phyloP scores from a whole-genome alignment of 768 basidiomycete species.

The Hypsizygus marmoreus region DNA sequence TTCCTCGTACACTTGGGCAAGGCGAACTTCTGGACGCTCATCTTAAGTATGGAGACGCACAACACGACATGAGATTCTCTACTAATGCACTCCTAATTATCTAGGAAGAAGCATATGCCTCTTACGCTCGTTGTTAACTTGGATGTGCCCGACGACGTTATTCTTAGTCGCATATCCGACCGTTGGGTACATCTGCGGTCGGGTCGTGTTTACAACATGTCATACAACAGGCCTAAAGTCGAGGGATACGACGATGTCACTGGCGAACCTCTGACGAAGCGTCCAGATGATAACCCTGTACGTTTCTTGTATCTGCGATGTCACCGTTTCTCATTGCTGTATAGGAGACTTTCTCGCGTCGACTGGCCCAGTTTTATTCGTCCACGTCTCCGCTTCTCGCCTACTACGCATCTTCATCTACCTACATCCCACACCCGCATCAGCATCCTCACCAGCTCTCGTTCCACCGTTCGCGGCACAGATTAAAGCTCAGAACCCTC shows the following conservation, averaged over 20 bases:
- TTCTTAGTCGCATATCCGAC: conserved; percentile 84
- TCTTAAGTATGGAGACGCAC: conserved; percentile 53
- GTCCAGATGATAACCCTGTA: conserved; percentile 90
- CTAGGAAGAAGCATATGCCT: conserved; percentile 61
- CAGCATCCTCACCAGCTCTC: conserved; percentile 56
- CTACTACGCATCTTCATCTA: conserved; percentile 54
- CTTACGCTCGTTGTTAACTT: conserved; percentile 84
- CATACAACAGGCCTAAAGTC: conserved; percentile 82
- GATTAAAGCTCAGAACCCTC: conserved; percentile 58
- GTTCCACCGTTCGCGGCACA: conserved; percentile 44
- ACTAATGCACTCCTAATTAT: conserved; percentile 3
- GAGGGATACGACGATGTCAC: conserved; percentile 84
- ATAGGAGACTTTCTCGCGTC: conserved; percentile 78
- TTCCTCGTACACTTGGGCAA: conserved; percentile 87
- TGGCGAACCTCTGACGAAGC: conserved; percentile 83
- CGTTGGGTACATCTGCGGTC: conserved; percentile 89
- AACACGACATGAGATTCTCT: conserved; percentile 1
- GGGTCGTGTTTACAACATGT: conserved; percentile 87
- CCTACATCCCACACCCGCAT: conserved; percentile 29
- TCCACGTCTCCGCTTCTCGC: conserved; percentile 80
- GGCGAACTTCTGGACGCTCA: conserved; percentile 77
- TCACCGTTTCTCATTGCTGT: conserved; percentile 7
- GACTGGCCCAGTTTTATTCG: conserved; percentile 74
- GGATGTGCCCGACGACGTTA: conserved; percentile 85
- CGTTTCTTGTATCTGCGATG: conserved; percentile 20